phyloP scores from a whole-genome alignment of 164 flowering plant species.

The Annona cherimola region DNA sequence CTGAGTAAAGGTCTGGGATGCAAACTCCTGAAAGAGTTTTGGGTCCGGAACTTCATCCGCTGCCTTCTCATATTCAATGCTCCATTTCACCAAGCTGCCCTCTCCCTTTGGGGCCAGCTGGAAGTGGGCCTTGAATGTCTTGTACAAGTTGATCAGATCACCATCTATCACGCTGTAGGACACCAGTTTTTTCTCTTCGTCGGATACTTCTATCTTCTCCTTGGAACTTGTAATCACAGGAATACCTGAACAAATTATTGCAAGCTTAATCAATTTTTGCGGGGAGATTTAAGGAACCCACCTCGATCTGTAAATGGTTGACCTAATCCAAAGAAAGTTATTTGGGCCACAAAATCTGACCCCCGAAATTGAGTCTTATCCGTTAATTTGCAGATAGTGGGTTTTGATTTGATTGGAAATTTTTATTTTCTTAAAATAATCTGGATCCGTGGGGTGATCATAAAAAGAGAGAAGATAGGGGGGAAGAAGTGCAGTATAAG shows the following conservation, averaged over 20 bases:
- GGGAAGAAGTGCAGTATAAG: too few species aligned
- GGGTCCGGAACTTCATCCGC: constrained; percentile 32
- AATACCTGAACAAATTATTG: constrained; percentile 14
- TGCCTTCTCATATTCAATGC: constrained; percentile 25
- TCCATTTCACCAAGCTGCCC: constrained; percentile 23
- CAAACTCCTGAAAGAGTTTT: constrained; percentile 12
- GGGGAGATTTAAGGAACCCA: too few species aligned
- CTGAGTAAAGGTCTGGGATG: constrained; percentile 22
- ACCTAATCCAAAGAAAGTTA: too few species aligned
- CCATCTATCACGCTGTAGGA: constrained; percentile 28
- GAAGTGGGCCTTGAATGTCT: constrained; percentile 19
- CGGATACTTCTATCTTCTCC: constrained; percentile 25
- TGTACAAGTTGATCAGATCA: constrained; percentile 21
- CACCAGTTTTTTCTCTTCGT: constrained; percentile 22
- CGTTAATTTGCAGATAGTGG: too few species aligned
- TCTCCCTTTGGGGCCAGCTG: constrained; percentile 20
- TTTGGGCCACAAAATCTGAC: not conserved
- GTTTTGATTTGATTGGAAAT: too few species aligned
- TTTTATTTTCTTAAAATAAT: too few species aligned
- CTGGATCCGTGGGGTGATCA: too few species aligned
- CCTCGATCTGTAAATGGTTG: too few species aligned
- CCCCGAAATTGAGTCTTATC: not conserved
- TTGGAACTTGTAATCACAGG: constrained; percentile 20
- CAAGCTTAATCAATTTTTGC: too few species aligned
- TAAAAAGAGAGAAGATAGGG: too few species aligned